Base-by-base conservation (phyloP, 1,284 basidiomycete genomes). In the Austroboletus niveus region DNA sequence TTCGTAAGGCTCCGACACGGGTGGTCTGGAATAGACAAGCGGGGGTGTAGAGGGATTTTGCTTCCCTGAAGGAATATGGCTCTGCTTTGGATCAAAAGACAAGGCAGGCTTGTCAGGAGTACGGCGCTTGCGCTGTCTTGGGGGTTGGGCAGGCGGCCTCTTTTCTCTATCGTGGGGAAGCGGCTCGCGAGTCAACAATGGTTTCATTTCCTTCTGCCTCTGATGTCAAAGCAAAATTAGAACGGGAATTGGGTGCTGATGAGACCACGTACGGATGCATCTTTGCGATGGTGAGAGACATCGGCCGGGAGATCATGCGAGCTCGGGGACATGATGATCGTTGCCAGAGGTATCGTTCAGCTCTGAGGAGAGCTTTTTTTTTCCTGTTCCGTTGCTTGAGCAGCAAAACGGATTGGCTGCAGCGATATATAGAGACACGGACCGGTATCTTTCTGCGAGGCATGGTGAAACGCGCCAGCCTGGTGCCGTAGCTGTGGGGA, bases 401-500 rank as follows among this genome's bases (percentile, higher is more conserved):
- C 52, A 55, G 45, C 12, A 27, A 55, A 49, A 52, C 43, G 50
- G 29, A 54, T 53, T 45, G 55, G 45, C 44, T 15, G 48, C 11
- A 48, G 49, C 15, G 54, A 70, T 66, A 69, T 66, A 70, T 69
- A 66, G 30, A 52, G 56, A 45, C 8, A 30, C 58, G 39, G 53
- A 56, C 61, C 60, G 52, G 59, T 42, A 43, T 58, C 60, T 58
- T 51, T 61, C 50, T 47, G 48, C 8, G 42, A 46, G 22, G 48
- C 49, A 67, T 64, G 61, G 60, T 58, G 48, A 68, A 67, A 71
- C 61, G 69, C 65, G 65, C 43, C 51, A 55, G 55, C 65, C 69
- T 67, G 68, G 64, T 64, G 63, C 59, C 68, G 61, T 68, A 69
- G 64, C 57, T 60, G 66, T 68, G 57, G 68, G 57, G 66, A 56